Conservation (phyloP, 2,329 filamentous ascomycete genomes). For the Lachnum nothofagi region DNA sequence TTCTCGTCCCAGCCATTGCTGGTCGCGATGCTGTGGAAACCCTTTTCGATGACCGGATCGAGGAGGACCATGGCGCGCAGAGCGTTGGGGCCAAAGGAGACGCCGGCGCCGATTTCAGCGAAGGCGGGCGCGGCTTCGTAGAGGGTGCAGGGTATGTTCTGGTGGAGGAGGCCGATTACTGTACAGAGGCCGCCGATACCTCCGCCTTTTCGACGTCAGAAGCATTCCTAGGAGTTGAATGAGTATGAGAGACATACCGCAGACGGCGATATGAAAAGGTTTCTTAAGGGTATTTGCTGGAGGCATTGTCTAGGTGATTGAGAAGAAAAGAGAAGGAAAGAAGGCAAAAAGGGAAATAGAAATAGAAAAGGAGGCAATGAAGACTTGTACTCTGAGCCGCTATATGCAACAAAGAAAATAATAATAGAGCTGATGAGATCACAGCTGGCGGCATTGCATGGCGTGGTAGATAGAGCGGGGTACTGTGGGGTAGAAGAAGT, state of each 20-base stretch:
- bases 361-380: neutral
- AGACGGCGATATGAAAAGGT: slow-evolving; percentile 30
- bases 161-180: slow-evolving; percentile 28
- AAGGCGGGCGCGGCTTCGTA: slow-evolving; percentile 31
- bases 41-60: slow-evolving; percentile 25
- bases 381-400: no score
- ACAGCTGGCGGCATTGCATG: no score
- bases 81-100: slow-evolving; percentile 31
- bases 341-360: neutral
- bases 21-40: slow-evolving; percentile 25
- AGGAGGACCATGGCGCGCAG: slow-evolving; percentile 29
- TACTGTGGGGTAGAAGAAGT: no score
- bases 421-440: no score
- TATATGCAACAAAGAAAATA: no score
- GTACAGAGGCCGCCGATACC: slow-evolving; percentile 30
- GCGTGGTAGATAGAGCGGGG: no score
- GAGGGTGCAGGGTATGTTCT: slow-evolving; percentile 28
- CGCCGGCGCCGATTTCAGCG: slow-evolving; percentile 31
- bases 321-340: neutral
- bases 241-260: slow-evolving; percentile 15
- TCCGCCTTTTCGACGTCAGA: slow-evolving; percentile 18
- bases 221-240: neutral
- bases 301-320: slow-evolving; percentile 15
- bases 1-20: slow-evolving; percentile 24
- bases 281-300: slow-evolving; percentile 19